phyloP scores from a whole-genome alignment of 495 filamentous ascomycete genomes.

The Aspergillus bridgeri region DNA sequence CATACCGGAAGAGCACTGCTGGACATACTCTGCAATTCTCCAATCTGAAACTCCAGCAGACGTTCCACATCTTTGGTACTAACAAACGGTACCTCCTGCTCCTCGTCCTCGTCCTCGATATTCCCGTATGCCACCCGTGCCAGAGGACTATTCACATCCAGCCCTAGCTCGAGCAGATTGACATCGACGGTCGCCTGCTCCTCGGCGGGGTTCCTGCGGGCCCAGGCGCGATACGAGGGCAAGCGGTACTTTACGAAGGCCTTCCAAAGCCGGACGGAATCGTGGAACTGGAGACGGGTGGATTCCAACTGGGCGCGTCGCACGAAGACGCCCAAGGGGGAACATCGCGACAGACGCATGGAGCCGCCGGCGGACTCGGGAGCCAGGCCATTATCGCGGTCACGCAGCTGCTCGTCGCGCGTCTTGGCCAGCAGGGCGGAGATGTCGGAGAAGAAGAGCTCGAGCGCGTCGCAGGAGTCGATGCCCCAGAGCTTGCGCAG shows the following conservation, averaged over 20 bases:
- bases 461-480: slow-evolving; percentile 72
- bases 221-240: slow-evolving; percentile 69
- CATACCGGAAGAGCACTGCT: neutral
- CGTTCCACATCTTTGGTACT: slow-evolving; percentile 83
- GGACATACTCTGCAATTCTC: slow-evolving; percentile 73
- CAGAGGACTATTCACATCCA: slow-evolving; percentile 42
- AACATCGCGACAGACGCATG: slow-evolving; percentile 59
- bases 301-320: slow-evolving; percentile 76
- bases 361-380: slow-evolving; percentile 39
- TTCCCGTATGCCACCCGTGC: slow-evolving; percentile 61
- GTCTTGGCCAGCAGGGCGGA: slow-evolving; percentile 57
- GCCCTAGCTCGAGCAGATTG: slow-evolving; percentile 47
- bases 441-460: slow-evolving; percentile 61
- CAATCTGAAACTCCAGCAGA: slow-evolving; percentile 82
- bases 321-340: slow-evolving; percentile 83
- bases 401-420: slow-evolving; percentile 48
- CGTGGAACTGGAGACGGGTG: slow-evolving; percentile 71
- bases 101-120: slow-evolving; percentile 47
- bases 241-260: slow-evolving; percentile 74
- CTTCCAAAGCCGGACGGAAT: slow-evolving; percentile 73
- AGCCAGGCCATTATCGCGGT: slow-evolving; percentile 49
- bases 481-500: slow-evolving; percentile 82
- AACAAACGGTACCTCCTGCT: slow-evolving; percentile 39
- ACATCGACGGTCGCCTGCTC: slow-evolving; percentile 65
- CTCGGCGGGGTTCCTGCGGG: slow-evolving; percentile 59